A percentile compares a stretch with the other conserved stretches of the same genome.
Conservation (phyloP, 352 stramenopile species). For the Globisporangium lucens region DNA sequence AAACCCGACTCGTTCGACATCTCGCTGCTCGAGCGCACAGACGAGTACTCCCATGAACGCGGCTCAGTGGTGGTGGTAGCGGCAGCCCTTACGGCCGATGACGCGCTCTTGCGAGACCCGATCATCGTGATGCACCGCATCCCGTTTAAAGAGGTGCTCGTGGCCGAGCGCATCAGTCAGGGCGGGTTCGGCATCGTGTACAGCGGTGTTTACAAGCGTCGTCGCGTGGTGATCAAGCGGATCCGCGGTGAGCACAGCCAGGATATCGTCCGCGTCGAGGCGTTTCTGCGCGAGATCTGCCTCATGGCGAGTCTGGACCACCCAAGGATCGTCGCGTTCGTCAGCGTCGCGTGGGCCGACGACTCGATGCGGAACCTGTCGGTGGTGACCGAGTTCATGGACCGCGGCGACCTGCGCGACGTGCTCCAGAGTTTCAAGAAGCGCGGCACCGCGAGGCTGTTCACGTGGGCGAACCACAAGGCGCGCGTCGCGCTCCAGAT, state of each 20-base stretch:
- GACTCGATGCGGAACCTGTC: neutral
- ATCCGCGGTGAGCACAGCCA: slow-evolving; percentile 17
- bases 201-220: slow-evolving; percentile 18
- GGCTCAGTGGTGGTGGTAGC: neutral
- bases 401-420: neutral
- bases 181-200: slow-evolving; percentile 29
- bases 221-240: slow-evolving; percentile 26
- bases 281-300: slow-evolving; percentile 26
- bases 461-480: neutral
- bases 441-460: neutral
- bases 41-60: slow-evolving; percentile 3
- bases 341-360: neutral
- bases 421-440: neutral
- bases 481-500: neutral
- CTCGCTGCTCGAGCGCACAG: slow-evolving; percentile 2
- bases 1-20: slow-evolving; percentile 5
- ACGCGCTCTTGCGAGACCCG: slow-evolving; percentile 15
- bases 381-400: neutral
- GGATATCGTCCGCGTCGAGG: slow-evolving; percentile 20
- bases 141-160: slow-evolving; percentile 13
- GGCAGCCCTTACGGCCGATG: slow-evolving; percentile 6
- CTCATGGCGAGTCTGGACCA: slow-evolving; percentile 25
- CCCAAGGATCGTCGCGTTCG: neutral
- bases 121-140: slow-evolving; percentile 19
- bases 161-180: slow-evolving; percentile 12